Base-by-base conservation (phyloP, 2,329 filamentous ascomycete genomes). In the Penicillium janthinellum region DNA sequence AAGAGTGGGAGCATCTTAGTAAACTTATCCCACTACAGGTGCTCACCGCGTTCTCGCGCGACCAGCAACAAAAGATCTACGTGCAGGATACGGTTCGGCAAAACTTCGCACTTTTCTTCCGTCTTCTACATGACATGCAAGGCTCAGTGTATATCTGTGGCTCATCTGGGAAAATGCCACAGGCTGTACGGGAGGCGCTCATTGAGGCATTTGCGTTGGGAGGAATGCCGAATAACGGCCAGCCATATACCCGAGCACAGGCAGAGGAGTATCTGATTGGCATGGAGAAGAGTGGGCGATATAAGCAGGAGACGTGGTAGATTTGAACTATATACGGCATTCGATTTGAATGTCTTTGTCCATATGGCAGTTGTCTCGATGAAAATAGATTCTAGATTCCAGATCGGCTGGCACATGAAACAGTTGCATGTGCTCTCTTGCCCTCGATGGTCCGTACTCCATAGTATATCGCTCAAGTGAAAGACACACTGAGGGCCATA, bases 221-320 rank as follows among this genome's bases (percentile, higher is more conserved):
- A 22, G 78, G 76, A 2, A 82, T 82, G 3, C 82, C 84, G 56
- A 73, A 67, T 10, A 31, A 59, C 44, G 62, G 63, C 12, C 59
- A 69, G 54, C 58, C 63, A 31, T 72, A 73, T 50, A 73, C 63
- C 51, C 71, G 80, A 50, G 77, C 82, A 28, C 79, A 79, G 10
- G 87, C 86, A 0, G 86, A 88, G 67, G 76, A 70, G 25, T 84
- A 83, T 70, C 64, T 90, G 11, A 76, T 78, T 25, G 69, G 64
- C 4, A 82, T 90, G 82, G 87, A 90, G 75, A 88, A 83, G 71
- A 76, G 71, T 22, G 86, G 86, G 11, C 75, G 85, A 58, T 90
- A 88, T 72, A 85, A 85, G 67, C 87, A 90, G 70, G 88, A 90
- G 75, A 90, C 88, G 6, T 90, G 88, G 88, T 90, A 60, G 63